Evolutionary conservation across 805 yeast species (phyloP).

Genomic region (Starmera caribaea): DNA sequence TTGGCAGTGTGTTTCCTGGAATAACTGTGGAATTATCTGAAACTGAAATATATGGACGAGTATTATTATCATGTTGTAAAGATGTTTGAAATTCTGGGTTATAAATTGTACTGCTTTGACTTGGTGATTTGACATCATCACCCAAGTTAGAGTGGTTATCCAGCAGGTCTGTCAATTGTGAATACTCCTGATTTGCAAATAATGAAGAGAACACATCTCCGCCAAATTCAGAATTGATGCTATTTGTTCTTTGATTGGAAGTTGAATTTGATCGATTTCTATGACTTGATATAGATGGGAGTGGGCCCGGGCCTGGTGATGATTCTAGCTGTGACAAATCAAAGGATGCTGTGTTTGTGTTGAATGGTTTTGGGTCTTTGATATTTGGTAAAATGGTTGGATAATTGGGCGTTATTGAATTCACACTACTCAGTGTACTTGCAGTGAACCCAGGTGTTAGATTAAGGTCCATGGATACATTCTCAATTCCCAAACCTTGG

Average conservation of each 20-base stretch:
- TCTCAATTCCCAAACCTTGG: too few species aligned
- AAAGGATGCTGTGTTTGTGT: too few species aligned
- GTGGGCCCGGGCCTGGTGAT: too few species aligned
- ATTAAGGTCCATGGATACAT: too few species aligned
- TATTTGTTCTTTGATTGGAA: background rate
- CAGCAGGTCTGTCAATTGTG: constrained; percentile 30
- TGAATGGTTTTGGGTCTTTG: too few species aligned
- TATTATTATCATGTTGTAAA: constrained; percentile 18
- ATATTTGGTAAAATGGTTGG: too few species aligned
- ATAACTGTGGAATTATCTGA: constrained; percentile 16
- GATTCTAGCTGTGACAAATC: too few species aligned
- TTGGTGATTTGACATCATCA: constrained; percentile 10
- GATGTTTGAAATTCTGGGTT: constrained; percentile 18
- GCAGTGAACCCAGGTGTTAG: too few species aligned
- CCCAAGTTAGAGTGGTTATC: constrained; percentile 15
- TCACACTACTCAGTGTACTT: too few species aligned
- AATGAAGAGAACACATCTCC: constrained; percentile 20
- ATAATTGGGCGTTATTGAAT: too few species aligned
- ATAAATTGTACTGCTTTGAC: constrained; percentile 12
- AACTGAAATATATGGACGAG: constrained; percentile 19
- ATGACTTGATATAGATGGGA: background rate
- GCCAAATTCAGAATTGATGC: constrained; percentile 3
- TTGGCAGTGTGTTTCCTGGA: constrained; percentile 3
- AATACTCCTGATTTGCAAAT: constrained; percentile 32
- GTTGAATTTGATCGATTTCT: background rate